Evolutionary conservation across 2,329 filamentous ascomycete species (phyloP).

Genomic region (Cercospora beticola): DNA sequence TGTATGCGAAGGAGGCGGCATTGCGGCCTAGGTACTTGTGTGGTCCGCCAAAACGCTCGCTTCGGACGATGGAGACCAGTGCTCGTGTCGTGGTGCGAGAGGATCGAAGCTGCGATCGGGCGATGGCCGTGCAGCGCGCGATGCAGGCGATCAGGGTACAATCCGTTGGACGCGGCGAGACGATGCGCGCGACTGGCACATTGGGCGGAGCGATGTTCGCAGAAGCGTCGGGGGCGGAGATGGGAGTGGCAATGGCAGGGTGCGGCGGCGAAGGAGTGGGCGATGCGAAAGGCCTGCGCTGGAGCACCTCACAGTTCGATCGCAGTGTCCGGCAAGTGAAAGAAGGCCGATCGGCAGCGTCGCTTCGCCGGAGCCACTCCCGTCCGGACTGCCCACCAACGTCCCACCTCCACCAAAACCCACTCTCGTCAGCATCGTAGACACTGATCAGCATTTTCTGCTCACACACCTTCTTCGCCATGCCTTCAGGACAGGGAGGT

Average conservation of each 20-base stretch:
- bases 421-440: neutral
- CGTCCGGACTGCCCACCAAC: neutral
- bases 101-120: constrained; percentile 5
- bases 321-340: neutral
- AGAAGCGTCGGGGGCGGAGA: neutral
- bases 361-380: neutral
- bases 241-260: neutral
- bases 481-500: constrained; percentile 55
- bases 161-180: neutral
- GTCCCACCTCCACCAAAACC: neutral
- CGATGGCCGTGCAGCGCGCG: neutral
- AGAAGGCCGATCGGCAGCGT: neutral
- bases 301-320: neutral
- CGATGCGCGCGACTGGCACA: neutral
- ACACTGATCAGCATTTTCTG: neutral
- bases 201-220: neutral
- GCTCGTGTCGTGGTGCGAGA: neutral
- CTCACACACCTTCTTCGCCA: constrained; percentile 31
- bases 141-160: neutral
- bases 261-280: neutral
- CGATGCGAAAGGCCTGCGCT: neutral
- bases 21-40: constrained; percentile 1
- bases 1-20: constrained; percentile 24
- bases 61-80: constrained; percentile 1
- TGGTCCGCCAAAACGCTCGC: constrained; percentile 1